These are phyloP conservation scores for Aspergillus vadensis DNA, from an alignment of 2,329 filamentous ascomycete genomes.

Conservation along the genomic window DNA sequence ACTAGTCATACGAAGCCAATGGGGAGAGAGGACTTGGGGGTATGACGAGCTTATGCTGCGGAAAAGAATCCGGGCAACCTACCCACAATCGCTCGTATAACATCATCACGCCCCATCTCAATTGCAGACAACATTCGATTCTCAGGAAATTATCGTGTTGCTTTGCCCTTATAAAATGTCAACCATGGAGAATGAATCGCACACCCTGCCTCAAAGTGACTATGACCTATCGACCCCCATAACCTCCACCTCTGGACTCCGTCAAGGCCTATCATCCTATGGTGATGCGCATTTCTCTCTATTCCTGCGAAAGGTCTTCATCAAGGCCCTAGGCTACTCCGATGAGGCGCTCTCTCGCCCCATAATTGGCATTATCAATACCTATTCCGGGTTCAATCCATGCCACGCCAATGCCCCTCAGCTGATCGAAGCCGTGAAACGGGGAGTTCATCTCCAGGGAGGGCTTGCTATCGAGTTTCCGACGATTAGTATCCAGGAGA, in stretches of 20 bases:
- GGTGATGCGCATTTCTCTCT: slow-evolving; percentile 75
- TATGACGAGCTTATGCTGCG: background rate
- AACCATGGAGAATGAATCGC: background rate
- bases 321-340: slow-evolving; percentile 73
- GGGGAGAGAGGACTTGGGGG: background rate
- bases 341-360: slow-evolving; percentile 70
- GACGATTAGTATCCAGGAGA: slow-evolving; percentile 71
- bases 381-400: slow-evolving; percentile 71
- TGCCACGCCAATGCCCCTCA: slow-evolving; percentile 73
- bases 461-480: slow-evolving; percentile 72
- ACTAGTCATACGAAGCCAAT: background rate
- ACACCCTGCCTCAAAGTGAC: slow-evolving; percentile 8
- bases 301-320: slow-evolving; percentile 74
- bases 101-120: background rate
- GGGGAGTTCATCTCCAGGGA: slow-evolving; percentile 67
- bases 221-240: slow-evolving; percentile 63
- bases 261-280: slow-evolving; percentile 67
- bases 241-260: slow-evolving; percentile 55
- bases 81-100: slow-evolving; percentile 38
- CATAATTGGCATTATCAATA: slow-evolving; percentile 75
- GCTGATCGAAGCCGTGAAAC: slow-evolving; percentile 69
- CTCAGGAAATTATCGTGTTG: background rate
- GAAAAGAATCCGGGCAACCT: slow-evolving; percentile 22
- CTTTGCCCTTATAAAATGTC: too few relatives aligned
- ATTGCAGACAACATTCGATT: too few relatives aligned